phyloP scores from a whole-genome alignment of 2,329 filamentous ascomycete species.

The Cryphonectria naterciae region DNA sequence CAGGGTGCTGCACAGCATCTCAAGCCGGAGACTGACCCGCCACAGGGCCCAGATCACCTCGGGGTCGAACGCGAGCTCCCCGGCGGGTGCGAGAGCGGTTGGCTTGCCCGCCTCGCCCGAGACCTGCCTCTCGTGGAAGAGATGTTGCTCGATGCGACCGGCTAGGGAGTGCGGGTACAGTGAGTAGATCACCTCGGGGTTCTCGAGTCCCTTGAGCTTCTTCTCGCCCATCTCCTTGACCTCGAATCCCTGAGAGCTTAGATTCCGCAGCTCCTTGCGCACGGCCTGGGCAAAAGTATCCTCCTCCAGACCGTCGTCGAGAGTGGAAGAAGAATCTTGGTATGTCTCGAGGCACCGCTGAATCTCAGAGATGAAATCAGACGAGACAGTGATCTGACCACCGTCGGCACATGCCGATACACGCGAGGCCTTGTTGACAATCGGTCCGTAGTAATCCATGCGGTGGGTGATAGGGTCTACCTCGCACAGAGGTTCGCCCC shows the following conservation, averaged over 20 bases:
- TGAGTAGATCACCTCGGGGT: constrained; percentile 92
- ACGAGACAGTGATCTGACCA: constrained; percentile 94
- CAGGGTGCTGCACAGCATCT: constrained; percentile 91
- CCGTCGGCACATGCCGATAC: constrained; percentile 95
- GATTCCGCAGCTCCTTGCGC: constrained; percentile 81
- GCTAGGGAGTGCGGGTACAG: constrained; percentile 90
- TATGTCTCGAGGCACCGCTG: constrained; percentile 88
- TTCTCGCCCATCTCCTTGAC: constrained; percentile 92
- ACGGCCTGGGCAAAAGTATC: constrained; percentile 77
- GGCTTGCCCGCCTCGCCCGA: constrained; percentile 56
- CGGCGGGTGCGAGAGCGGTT: constrained; percentile 64
- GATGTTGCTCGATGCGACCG: constrained; percentile 75
- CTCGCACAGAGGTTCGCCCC: constrained; percentile 91
- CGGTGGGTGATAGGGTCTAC: constrained; percentile 93
- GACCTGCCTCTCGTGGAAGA: constrained; percentile 47
- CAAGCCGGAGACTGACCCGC: constrained; percentile 84
- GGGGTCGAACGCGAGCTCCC: constrained; percentile 75
- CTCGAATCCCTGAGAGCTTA: constrained; percentile 91
- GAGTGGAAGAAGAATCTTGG: constrained; percentile 78
- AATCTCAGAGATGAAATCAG: constrained; percentile 96
- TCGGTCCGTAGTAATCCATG: constrained; percentile 99
- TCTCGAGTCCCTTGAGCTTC: constrained; percentile 95
- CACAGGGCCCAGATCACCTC: constrained; percentile 88
- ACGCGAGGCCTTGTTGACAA: constrained; percentile 96
- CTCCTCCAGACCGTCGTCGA: constrained; percentile 76